Evolutionary conservation across 805 yeast species (phyloP), one percentile per base, ranked within the genome.

Genomic region (Yueomyces sinensis): DNA sequence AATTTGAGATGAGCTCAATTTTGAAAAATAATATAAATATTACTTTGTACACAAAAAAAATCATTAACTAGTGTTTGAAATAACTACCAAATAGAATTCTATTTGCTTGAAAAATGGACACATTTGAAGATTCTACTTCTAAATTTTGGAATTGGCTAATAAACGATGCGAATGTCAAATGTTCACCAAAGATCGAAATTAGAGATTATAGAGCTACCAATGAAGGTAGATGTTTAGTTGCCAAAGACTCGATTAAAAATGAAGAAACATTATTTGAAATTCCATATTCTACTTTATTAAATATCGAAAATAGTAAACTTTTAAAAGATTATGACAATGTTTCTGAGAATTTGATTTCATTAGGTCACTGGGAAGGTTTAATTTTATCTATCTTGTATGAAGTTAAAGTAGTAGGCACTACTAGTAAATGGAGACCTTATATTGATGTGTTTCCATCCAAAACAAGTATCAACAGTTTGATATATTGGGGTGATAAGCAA

Each of bases 171-270:
- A 34, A 66, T 4, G 65, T 66, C 9, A 52, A 44, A 11, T 52
- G 82, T 3, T 71, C 82, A 1, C 61, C 71, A 1, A 76, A 77
- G 35, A 60, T 87, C 14, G 44, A 49, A 13, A 61, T 89, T 4
- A 64, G 61, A 3, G 95, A 89, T 55, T 62, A 72, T 27, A 61
- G 94, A 30, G 37, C 42, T 2, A 43, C 53, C 7, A 58, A 66
- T 29, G 84, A 82, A 53, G 97, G 97, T 9, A 63, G 96, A 23
- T 94, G 87, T 4, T 52, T 89, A 7, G 49, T 76, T 4, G 93
- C 95, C 2, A 37, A 42, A 0, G 69, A 69, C 27, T 75, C 74
- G 41, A 80, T 89, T 16, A 50, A 49, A 3, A 56, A 61, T 32
- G 86, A 70, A 36, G 93, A 83, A 37, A 62, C 62, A 1, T 55